Evolutionary conservation across 805 yeast genomes (phyloP).

Genomic region (Metschnikowia cerradonensis): DNA sequence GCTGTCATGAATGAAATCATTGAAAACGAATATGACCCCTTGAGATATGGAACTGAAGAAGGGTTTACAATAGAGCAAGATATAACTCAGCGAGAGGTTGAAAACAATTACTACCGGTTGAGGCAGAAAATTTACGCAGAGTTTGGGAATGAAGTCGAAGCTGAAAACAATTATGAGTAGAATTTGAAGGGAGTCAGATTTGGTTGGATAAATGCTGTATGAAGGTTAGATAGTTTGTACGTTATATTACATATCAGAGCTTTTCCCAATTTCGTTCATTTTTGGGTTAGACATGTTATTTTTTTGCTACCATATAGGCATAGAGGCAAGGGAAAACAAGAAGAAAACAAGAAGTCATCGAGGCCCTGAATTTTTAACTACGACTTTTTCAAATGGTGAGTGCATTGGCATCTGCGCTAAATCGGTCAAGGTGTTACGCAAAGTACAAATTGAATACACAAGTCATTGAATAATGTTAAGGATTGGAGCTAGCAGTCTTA

Average conservation of each 20-base stretch:
- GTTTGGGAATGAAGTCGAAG: not conserved
- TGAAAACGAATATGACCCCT: constrained; percentile 29
- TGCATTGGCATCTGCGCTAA: not conserved
- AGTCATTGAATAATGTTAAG: not conserved
- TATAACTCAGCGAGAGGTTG: constrained; percentile 37
- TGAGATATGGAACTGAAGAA: not conserved
- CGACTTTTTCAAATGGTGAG: not conserved
- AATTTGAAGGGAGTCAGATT: not conserved
- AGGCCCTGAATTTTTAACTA: not conserved
- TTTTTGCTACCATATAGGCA: no score
- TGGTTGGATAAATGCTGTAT: not conserved
- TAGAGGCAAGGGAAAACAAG: not conserved
- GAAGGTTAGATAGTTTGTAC: no score
- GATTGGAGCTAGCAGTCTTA: not conserved
- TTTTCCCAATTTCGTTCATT: no score
- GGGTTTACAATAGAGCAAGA: constrained; percentile 43
- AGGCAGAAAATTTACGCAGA: constrained; percentile 42
- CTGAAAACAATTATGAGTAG: not conserved
- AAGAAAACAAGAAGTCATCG: not conserved
- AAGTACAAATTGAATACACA: not conserved
- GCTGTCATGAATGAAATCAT: constrained; percentile 38
- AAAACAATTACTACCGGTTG: constrained; percentile 52
- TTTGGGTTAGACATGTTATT: no score
- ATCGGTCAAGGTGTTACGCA: not conserved
- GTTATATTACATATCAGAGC: no score